Evolutionary conservation across 1,284 basidiomycete species (phyloP), one percentile per base, ranked within the genome.

Genomic region (Apiotrichum porosum): DNA sequence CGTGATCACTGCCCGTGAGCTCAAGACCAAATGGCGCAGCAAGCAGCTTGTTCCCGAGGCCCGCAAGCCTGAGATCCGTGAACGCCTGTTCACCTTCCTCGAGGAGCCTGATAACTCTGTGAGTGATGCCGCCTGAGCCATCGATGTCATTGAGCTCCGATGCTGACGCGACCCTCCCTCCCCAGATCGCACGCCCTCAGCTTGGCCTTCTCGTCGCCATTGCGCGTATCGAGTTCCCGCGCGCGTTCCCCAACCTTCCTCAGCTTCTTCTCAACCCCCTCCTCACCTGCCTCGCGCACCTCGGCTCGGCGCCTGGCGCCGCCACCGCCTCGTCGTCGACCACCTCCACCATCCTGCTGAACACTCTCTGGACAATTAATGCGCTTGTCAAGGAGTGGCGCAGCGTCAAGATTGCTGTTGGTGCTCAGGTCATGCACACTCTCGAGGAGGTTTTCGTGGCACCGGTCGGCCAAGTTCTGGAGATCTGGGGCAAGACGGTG

Each of bases 321-420:
- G 36, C 56, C 4, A 39, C 56, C 1, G 22, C 44, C 3, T 56
- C 63, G 8, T 62, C 61, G 13, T 54, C 57, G 0, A 52, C 56
- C 9, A 62, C 64, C 13, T 52, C 61, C 13, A 67, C 63, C 3
- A 54, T 71, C 9, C 65, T 75, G 12, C 51, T 72, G 23, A 75
- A 74, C 52, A 68, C 65, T 4, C 51, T 74, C 3, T 72, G 72
- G 71, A 69, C 68, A 0, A 71, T 74, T 62, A 74, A 73, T 45
- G 65, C 69, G 8, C 54, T 75, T 4, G 68, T 74, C 40, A 74
- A 74, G 53, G 73, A 75, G 49, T 74, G 69, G 69, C 53, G 65
- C 15, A 68, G 54, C 9, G 69, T 75, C 42, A 70, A 70, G 50
- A 45, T 75, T 12, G 55, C 71, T 1, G 48, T 63, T 3, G 72